Evolutionary conservation across 257 asterid genomes (phyloP).

Genomic region (Salvia miltiorrhiza): DNA sequence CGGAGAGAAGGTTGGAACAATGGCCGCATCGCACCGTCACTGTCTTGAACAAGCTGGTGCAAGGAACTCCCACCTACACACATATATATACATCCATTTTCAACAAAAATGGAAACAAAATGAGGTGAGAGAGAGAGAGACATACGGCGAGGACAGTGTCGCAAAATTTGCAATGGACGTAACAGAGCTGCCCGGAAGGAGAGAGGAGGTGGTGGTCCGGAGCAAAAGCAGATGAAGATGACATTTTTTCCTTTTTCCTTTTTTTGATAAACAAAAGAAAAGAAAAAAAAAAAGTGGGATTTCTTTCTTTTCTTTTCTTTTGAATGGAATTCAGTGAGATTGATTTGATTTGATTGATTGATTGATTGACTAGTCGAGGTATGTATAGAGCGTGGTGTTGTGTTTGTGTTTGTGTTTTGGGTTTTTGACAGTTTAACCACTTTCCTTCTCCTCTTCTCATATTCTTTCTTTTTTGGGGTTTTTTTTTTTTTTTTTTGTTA

Average conservation of each 20-base stretch:
- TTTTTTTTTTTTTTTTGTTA: too few relatives aligned
- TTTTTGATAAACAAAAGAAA: too few relatives aligned
- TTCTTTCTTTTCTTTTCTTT: not conserved
- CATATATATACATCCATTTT: not conserved
- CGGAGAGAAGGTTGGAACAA: constrained; percentile 92
- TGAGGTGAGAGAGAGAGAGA: not conserved
- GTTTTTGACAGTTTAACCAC: constrained; percentile 40
- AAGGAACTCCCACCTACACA: constrained; percentile 84
- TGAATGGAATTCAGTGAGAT: constrained; percentile 33
- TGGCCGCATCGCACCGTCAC: constrained; percentile 97
- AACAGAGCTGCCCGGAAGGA: constrained; percentile 90
- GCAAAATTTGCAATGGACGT: constrained; percentile 95
- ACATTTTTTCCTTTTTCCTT: constrained; percentile 41
- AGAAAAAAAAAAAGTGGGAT: too few relatives aligned
- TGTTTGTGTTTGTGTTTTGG: not conserved
- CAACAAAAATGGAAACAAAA: not conserved
- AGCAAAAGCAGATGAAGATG: constrained; percentile 86
- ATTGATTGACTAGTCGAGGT: constrained; percentile 71
- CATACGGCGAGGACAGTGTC: constrained; percentile 92
- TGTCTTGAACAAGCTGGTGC: constrained; percentile 88
- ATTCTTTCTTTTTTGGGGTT: constrained; percentile 18
- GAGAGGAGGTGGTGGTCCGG: constrained; percentile 82
- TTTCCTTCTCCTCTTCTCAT: constrained; percentile 40
- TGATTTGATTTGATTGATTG: constrained; percentile 83
- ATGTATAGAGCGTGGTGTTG: constrained; percentile 17